Conservation (phyloP, 106 monocot genomes). For the Gastrodia elata region DNA sequence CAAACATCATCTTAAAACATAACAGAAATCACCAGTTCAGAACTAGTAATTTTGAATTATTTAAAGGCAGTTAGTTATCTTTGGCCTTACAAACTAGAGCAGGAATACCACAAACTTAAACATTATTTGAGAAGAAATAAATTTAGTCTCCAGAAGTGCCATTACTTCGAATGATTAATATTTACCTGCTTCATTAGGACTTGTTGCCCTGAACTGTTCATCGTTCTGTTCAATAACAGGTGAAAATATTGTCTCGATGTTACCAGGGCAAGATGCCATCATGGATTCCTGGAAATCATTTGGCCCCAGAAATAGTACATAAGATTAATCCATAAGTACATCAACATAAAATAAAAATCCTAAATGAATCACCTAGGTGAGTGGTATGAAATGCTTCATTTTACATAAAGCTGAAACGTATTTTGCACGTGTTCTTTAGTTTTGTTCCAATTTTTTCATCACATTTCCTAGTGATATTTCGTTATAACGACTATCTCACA, state of each 20-base stretch:
- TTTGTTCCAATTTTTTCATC: too few relatives aligned
- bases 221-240: constrained; percentile 17
- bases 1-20: background rate
- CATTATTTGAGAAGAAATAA: background rate
- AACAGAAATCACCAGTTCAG: too few relatives aligned
- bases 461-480: too few relatives aligned
- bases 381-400: background rate
- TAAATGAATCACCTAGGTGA: background rate
- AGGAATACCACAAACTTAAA: background rate
- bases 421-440: background rate
- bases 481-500: too few relatives aligned
- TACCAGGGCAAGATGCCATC: constrained; percentile 13
- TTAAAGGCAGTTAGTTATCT: background rate
- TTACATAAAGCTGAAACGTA: background rate
- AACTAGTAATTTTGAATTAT: too few relatives aligned
- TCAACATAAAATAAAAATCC: background rate
- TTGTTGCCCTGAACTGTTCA: constrained; percentile 15
- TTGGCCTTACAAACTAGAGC: background rate
- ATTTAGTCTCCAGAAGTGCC: background rate
- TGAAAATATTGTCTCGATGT: constrained; percentile 35
- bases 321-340: background rate
- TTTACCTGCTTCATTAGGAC: constrained; percentile 28
- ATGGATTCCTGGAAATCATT: constrained; percentile 25
- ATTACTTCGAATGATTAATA: background rate
- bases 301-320: background rate